A percentile compares a stretch with the other conserved stretches of the same genome.
These are phyloP conservation scores for Rhododendron mucronatum DNA, from an alignment of 148 eudicot species.

Conservation along the genomic window DNA sequence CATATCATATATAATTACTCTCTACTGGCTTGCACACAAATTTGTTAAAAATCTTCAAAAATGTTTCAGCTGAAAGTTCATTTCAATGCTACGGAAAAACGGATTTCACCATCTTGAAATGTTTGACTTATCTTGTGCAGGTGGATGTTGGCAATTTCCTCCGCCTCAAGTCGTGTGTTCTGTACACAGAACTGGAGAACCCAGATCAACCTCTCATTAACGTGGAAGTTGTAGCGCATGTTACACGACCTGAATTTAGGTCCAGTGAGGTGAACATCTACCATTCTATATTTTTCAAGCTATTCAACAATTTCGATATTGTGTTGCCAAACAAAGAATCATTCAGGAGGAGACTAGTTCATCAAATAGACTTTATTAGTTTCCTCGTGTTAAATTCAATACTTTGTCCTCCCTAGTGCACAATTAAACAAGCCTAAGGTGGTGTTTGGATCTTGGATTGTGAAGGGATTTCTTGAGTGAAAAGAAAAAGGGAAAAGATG, in stretches of 20 bases:
- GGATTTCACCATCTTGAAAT: background rate
- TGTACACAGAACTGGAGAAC: slow-evolving; percentile 77
- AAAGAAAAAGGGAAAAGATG: background rate
- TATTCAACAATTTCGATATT: background rate
- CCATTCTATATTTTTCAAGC: background rate
- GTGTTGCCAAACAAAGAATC: background rate
- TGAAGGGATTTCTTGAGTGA: background rate
- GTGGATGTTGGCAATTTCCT: slow-evolving; percentile 97
- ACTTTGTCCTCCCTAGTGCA: background rate
- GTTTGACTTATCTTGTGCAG: slow-evolving; percentile 33
- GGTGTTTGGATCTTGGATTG: background rate
- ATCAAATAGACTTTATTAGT: background rate
- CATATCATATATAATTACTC: background rate
- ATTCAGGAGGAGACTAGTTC: background rate
- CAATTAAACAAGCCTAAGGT: background rate
- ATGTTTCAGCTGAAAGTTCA: background rate
- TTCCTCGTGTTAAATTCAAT: background rate
- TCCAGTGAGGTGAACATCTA: slow-evolving; percentile 61
- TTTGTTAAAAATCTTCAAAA: no score
- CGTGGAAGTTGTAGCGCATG: slow-evolving; percentile 92
- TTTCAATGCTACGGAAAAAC: background rate
- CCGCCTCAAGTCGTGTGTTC: slow-evolving; percentile 79
- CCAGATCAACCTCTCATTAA: slow-evolving; percentile 66
- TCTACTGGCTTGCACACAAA: no score
- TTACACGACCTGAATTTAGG: slow-evolving; percentile 76